phyloP scores from a whole-genome alignment of 768 basidiomycete genomes.

The Boletus subparvulus region DNA sequence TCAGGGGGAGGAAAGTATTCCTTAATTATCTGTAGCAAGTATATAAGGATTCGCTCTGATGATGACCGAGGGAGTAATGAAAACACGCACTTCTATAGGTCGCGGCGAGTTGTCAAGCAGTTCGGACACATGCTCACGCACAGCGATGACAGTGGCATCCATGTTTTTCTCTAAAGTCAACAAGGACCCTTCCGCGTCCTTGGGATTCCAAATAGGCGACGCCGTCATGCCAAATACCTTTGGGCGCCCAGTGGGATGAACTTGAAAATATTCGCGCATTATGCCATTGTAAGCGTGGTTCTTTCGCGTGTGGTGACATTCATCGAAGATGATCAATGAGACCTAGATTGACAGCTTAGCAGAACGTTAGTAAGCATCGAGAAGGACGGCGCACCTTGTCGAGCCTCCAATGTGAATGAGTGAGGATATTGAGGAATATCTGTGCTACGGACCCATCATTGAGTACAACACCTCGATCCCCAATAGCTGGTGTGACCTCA shows the following conservation, averaged over 20 bases:
- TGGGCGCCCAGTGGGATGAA: conserved; percentile 47
- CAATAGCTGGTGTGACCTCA: conserved; percentile 31
- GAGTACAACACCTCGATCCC: neutral
- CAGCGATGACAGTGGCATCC: conserved; percentile 72
- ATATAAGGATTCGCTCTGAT: conserved; percentile 1
- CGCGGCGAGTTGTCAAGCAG: conserved; percentile 59
- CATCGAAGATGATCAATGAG: conserved; percentile 56
- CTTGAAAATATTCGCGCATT: conserved; percentile 56
- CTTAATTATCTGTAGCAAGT: conserved; percentile 48
- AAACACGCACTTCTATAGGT: conserved; percentile 57
- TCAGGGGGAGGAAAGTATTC: conserved; percentile 54
- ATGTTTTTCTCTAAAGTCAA: conserved; percentile 64
- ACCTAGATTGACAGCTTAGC: conserved; percentile 37
- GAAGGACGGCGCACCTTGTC: conserved; percentile 42
- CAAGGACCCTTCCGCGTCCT: conserved; percentile 64
- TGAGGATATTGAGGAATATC: conserved; percentile 76
- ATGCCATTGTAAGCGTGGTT: conserved; percentile 59
- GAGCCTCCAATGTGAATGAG: conserved; percentile 80
- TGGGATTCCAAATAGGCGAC: conserved; percentile 82
- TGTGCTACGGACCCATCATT: conserved; percentile 51
- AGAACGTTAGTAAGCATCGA: neutral
- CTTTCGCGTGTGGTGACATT: conserved; percentile 57
- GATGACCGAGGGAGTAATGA: neutral
- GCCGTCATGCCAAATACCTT: conserved; percentile 95
- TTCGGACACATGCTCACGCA: conserved; percentile 68